A percentile compares a stretch with the other conserved stretches of the same genome.
These are phyloP conservation scores for Chaetomium cochliodes DNA, from an alignment of 495 filamentous ascomycete species.

Conservation along the genomic window DNA sequence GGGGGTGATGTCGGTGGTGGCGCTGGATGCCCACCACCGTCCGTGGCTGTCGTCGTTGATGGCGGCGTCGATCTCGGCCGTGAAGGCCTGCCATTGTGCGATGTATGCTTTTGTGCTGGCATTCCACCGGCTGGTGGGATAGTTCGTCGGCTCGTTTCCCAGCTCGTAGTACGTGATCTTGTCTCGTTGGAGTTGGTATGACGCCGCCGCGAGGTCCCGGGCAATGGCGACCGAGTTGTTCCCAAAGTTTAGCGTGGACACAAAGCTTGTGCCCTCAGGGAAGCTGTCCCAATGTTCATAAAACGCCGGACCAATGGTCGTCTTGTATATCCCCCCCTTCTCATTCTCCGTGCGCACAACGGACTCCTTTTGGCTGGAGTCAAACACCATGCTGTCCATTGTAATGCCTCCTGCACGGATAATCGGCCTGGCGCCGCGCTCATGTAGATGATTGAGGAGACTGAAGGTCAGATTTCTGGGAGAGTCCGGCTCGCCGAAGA, in stretches of 20 bases:
- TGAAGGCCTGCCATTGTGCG: neutral
- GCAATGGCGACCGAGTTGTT: neutral
- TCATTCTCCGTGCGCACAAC: neutral
- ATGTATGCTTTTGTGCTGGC: neutral
- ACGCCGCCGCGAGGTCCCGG: neutral
- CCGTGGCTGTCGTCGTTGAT: neutral
- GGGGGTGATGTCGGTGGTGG: neutral
- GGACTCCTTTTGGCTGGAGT: neutral
- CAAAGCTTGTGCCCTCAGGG: neutral
- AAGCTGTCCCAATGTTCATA: neutral
- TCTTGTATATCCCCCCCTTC: neutral
- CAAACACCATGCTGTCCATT: neutral
- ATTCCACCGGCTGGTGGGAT: neutral
- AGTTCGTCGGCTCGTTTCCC: constrained; percentile 2
- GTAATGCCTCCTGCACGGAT: neutral
- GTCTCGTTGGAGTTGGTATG: neutral
- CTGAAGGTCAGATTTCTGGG: constrained; percentile 6
- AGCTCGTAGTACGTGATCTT: neutral
- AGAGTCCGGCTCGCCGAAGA: constrained; percentile 29
- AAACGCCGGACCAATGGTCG: neutral
- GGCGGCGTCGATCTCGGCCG: neutral
- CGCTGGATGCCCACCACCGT: neutral
- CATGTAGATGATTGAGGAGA: neutral
- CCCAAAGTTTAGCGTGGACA: constrained; percentile 1
- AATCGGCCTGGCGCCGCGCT: neutral